These are phyloP conservation scores for Aspergillus bombycis DNA, from an alignment of 2,329 filamentous ascomycete genomes.

Conservation along the genomic window DNA sequence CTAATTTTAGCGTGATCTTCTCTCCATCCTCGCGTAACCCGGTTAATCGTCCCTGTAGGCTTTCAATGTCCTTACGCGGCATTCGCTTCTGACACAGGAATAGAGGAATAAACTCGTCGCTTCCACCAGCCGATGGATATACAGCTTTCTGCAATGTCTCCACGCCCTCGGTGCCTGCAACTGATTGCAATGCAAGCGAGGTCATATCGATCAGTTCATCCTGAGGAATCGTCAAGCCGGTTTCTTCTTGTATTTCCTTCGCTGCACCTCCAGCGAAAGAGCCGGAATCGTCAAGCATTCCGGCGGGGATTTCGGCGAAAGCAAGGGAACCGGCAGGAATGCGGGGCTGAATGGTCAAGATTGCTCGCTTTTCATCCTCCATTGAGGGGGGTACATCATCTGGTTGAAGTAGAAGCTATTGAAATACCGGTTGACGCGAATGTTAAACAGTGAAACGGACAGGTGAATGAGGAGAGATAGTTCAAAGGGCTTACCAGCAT, in stretches of 20 bases:
- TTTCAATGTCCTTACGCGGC: constrained; percentile 50
- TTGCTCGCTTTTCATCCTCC: constrained; percentile 51
- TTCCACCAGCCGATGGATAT: constrained; percentile 59
- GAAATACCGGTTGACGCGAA: not conserved
- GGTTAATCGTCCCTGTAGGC: constrained; percentile 56
- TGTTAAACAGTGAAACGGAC: not conserved
- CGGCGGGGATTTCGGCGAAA: constrained; percentile 61
- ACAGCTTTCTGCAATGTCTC: constrained; percentile 52
- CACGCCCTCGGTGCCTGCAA: constrained; percentile 21
- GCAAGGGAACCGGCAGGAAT: constrained; percentile 58
- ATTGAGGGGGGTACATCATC: constrained; percentile 48
- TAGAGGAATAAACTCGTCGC: constrained; percentile 62
- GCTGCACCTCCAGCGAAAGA: constrained; percentile 59
- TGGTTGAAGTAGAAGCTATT: constrained; percentile 58
- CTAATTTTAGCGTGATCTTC: constrained; percentile 62
- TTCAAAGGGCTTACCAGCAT: constrained; percentile 51
- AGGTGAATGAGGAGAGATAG: not conserved
- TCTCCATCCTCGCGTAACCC: constrained; percentile 59
- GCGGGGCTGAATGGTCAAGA: constrained; percentile 61
- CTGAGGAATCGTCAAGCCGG: constrained; percentile 54
- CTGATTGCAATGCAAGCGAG: constrained; percentile 46
- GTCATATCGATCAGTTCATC: constrained; percentile 59
- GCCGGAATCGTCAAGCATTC: constrained; percentile 61
- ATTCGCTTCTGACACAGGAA: constrained; percentile 60
- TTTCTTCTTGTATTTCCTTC: constrained; percentile 62